Evolutionary conservation across 257 asterid species (phyloP), one percentile per base, ranked within the genome.

Genomic region (Anisodus tanguticus): DNA sequence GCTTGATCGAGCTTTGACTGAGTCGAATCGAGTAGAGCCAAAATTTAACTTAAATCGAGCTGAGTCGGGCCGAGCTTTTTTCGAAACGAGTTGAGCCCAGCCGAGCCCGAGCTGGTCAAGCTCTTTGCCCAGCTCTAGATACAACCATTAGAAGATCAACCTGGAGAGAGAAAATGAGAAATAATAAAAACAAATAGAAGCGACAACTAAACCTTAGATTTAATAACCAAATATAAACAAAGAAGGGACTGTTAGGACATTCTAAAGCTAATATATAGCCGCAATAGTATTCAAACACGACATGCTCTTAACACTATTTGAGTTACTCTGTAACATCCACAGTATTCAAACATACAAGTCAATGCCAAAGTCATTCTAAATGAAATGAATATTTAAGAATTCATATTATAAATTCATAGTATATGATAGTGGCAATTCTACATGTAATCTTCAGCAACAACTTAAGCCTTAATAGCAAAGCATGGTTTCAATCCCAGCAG

Each of bases 401-500:
- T 59, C 66, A 22, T 22, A 22, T 22, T 22, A 55, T 13, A 15
- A 13, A 5, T 55, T 15, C 57, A 9, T 22, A 22, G 26, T 0
- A 51, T 51, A 51, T 51, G 57, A 51, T 51, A 12, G 60, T 55
- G n/a, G n/a, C 26, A 55, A 55, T 55, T 55, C 60, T 55, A 55
- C 60, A 12, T 13, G 6, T 55, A 53, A 15, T 13, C 60, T 55
- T n/a, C 12, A 53, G 58, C 15, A 53, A 11, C 43, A 4, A 39
- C 58, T 53, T 59, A 31, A 59, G 1, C 31, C 4, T 59, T 8
- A 59, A 60, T 17, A 60, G 8, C 5, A 60, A 17, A 59, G 2
- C 55, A 86, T 87, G 85, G 83, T 31, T 45, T 37, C 84, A 3
- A 43, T 43, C 43, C 1, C 67, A 31, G 41, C 89, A 5, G 39